A percentile compares a stretch with the other conserved stretches of the same genome.
Evolutionary conservation across 129 eudicot species (phyloP).

Genomic region (Heracleum sosnowskyi): DNA sequence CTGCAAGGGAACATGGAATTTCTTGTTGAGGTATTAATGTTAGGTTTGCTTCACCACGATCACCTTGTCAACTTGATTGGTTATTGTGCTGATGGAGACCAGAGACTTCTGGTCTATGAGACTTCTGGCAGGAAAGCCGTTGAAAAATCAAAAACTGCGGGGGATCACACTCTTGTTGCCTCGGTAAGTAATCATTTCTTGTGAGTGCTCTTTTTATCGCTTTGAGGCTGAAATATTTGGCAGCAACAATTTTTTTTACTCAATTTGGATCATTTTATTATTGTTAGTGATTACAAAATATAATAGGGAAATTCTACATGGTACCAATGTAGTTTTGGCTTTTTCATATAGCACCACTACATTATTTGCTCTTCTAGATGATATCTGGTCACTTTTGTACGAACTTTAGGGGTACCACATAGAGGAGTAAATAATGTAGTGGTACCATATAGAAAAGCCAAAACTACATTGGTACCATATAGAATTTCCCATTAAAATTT

Average conservation of each 20-base stretch:
- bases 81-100: slow-evolving; percentile 94
- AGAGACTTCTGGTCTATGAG: slow-evolving; percentile 68
- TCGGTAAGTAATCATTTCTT: slow-evolving; percentile 10
- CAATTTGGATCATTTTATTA: background rate
- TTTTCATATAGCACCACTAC: too few relatives aligned
- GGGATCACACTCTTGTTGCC: slow-evolving; percentile 20
- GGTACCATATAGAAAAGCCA: too few relatives aligned
- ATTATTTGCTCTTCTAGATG: too few relatives aligned
- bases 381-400: too few relatives aligned
- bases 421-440: too few relatives aligned
- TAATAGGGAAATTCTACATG: too few relatives aligned
- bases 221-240: background rate
- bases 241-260: background rate
- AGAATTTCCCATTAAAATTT: too few relatives aligned
- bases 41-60: slow-evolving; percentile 72
- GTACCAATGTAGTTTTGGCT: too few relatives aligned
- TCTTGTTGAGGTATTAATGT: slow-evolving; percentile 77
- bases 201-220: background rate
- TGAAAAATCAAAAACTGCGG: slow-evolving; percentile 26
- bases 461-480: too few relatives aligned
- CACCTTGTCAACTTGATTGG: slow-evolving; percentile 81
- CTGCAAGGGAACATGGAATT: slow-evolving; percentile 82
- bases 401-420: too few relatives aligned
- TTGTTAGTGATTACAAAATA: background rate
- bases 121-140: slow-evolving; percentile 51